phyloP scores from a whole-genome alignment of 2,329 filamentous ascomycete genomes.

The Alternaria panax region DNA sequence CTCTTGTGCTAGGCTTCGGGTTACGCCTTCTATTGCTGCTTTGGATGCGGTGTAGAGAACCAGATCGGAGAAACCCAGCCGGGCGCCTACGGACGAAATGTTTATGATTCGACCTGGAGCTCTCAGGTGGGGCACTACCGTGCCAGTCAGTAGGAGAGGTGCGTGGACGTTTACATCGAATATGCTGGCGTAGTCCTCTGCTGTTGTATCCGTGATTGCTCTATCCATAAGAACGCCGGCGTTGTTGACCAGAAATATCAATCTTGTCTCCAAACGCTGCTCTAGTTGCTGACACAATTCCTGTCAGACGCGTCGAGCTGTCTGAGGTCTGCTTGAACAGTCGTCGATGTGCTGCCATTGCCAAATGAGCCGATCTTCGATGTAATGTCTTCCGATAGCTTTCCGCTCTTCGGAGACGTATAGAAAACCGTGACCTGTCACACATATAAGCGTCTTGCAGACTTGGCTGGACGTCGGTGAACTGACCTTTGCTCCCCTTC shows the following conservation, averaged over 20 bases:
- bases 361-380: conserved; percentile 44
- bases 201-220: conserved; percentile 44
- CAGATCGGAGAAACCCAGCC: conserved; percentile 56
- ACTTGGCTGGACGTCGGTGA: background rate
- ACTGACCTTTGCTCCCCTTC: conserved; percentile 54
- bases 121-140: conserved; percentile 60
- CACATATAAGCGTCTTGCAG: conserved; percentile 10
- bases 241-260: conserved; percentile 56
- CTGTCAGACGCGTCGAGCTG: conserved; percentile 43
- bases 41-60: conserved; percentile 65
- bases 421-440: conserved; percentile 54
- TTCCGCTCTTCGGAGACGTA: conserved; percentile 50
- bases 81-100: conserved; percentile 63
- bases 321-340: conserved; percentile 52
- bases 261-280: conserved; percentile 51
- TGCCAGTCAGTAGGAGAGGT: conserved; percentile 62
- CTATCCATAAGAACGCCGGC: conserved; percentile 44
- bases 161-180: conserved; percentile 66
- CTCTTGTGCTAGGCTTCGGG: conserved; percentile 66
- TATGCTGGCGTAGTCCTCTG: conserved; percentile 61
- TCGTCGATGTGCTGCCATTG: conserved; percentile 48
- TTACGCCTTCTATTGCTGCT: conserved; percentile 67
- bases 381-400: conserved; percentile 44
- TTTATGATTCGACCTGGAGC: conserved; percentile 64
- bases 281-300: conserved; percentile 50